Percentiles rank a stretch among this genome's conserved stretches.
Conservation (phyloP, 2,329 filamentous ascomycete genomes). For the Alternaria gaisen region DNA sequence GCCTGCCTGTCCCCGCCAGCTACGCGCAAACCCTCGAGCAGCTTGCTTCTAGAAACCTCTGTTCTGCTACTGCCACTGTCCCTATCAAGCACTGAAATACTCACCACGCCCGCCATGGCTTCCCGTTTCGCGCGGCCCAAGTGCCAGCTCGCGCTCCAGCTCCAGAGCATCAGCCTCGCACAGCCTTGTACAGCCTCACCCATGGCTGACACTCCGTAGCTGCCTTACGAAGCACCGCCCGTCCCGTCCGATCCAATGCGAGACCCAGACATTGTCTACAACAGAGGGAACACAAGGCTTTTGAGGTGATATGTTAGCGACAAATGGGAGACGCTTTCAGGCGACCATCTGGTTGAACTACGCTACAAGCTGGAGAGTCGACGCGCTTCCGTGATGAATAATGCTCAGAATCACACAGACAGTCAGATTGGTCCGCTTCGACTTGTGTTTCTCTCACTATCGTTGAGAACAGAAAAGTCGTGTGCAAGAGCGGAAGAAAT, state of each 20-base stretch:
- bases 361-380: too few species aligned
- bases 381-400: not conserved
- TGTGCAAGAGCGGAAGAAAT: not conserved
- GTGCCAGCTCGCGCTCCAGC: not conserved
- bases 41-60: not conserved
- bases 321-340: not conserved
- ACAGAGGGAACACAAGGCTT: not conserved
- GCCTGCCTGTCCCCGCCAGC: constrained; percentile 7
- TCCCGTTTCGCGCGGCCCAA: not conserved
- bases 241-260: not conserved
- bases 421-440: not conserved
- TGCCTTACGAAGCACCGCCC: constrained; percentile 10
- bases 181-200: constrained; percentile 19
- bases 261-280: not conserved
- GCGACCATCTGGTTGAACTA: too few species aligned
- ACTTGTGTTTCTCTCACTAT: not conserved
- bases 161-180: constrained; percentile 5
- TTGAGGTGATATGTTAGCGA: not conserved
- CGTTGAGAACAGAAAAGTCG: constrained; percentile 16
- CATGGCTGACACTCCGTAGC: constrained; percentile 8
- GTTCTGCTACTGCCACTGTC: not conserved
- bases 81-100: not conserved
- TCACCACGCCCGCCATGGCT: not conserved
- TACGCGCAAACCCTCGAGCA: not conserved
- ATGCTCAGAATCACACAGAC: too few species aligned